Evolutionary conservation across 2,329 filamentous ascomycete genomes (phyloP), one percentile per base, ranked within the genome.

Genomic region (Colletotrichum scovillei): DNA sequence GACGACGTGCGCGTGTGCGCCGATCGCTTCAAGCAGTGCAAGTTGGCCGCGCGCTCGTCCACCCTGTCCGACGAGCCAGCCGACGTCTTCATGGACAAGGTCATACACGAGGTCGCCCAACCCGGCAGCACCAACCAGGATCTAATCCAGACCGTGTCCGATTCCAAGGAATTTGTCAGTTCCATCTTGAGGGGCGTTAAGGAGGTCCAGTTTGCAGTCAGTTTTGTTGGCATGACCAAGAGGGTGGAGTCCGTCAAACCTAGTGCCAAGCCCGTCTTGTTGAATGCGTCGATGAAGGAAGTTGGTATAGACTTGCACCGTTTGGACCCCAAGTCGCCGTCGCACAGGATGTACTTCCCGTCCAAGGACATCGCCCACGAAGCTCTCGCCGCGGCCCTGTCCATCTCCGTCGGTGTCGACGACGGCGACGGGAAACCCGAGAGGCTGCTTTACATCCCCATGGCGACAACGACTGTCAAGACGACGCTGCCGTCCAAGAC

Each of bases 341-440:
- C 96, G 0, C 97, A 99, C 86, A 92, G 97, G 75, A 99, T 98
- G 97, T 98, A 99, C 83, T 99, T 99, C 80, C 94, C 95, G 2
- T 91, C 93, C 26, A 93, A 95, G 74, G 97, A 98, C 80, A 92
- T 98, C 78, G 97, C 97, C 14, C 97, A 99, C 81, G 96, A 99
- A 86, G 97, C 95, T 12, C 88, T 99, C 46, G 89, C 97, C 26
- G 97, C 96, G 22, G 97, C 95, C 4, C 91, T 99, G 53, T 98
- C 97, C 0, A 94, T 99, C 69, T 96, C 96, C 0, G 88, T 98
- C 70, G 97, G 95, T 52, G 88, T 99, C 46, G 95, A 98, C 78
- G 95, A 98, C 80, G 94, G 95, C n/a, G 91, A 92, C 32, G 94
- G 93, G 9, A 93, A 94, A 77, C 93, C 94, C 0, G 95, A 98